Conservation (phyloP, 176 grass and related monocot genomes). For the Thinopyrum elongatum region DNA sequence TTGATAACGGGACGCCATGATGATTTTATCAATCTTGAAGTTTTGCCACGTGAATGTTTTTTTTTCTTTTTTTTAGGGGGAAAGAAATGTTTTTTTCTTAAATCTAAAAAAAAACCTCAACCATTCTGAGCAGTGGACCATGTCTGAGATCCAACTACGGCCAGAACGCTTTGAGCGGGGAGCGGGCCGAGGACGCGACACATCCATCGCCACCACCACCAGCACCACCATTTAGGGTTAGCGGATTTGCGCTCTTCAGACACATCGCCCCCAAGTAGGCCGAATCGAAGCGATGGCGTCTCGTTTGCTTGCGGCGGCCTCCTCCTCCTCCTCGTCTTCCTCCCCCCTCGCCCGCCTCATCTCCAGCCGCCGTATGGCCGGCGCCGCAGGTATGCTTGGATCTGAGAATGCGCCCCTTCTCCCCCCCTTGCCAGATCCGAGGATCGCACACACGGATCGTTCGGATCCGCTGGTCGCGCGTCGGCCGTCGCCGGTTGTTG, state of each 20-base stretch:
- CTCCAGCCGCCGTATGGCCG: slow-evolving; percentile 42
- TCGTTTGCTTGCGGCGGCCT: slow-evolving; percentile 51
- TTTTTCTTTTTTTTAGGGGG: too few relatives aligned
- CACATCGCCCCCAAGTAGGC: not conserved
- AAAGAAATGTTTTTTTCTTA: too few relatives aligned
- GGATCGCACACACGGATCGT: not conserved
- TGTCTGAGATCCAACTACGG: not conserved
- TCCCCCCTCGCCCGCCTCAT: slow-evolving; percentile 34
- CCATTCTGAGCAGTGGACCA: too few relatives aligned
- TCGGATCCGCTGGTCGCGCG: slow-evolving; percentile 8
- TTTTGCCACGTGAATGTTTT: too few relatives aligned
- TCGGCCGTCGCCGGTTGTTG: not conserved
- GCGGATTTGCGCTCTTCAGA: not conserved
- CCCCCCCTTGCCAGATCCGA: slow-evolving; percentile 26
- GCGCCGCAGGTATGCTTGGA: slow-evolving; percentile 33
- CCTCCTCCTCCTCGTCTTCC: slow-evolving; percentile 25
- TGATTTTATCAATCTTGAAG: too few relatives aligned
- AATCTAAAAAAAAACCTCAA: too few relatives aligned
- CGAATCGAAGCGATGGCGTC: slow-evolving; percentile 35
- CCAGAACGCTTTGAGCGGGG: not conserved
- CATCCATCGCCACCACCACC: not conserved
- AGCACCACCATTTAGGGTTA: not conserved
- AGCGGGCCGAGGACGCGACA: not conserved
- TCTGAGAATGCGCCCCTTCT: not conserved
- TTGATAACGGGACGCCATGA: too few relatives aligned